Evolutionary conservation across 2,329 filamentous ascomycete species (phyloP).

Genomic region (Diplodia seriata): DNA sequence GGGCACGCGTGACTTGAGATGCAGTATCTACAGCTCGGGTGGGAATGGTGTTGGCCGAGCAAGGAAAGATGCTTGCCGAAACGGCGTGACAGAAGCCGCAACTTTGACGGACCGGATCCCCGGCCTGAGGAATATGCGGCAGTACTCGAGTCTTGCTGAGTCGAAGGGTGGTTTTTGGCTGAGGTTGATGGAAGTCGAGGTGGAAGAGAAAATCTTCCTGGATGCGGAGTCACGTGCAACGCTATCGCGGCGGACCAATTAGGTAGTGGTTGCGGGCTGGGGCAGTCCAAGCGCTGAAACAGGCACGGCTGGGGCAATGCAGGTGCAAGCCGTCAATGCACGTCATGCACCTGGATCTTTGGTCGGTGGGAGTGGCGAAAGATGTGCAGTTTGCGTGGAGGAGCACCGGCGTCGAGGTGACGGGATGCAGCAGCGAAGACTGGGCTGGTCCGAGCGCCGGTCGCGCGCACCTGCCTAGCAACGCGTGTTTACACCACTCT

Average conservation of each 20-base stretch:
- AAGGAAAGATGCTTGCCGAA: neutral
- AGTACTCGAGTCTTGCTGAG: neutral
- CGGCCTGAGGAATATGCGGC: neutral
- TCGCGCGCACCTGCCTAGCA: conserved; percentile 12
- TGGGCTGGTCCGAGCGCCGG: neutral
- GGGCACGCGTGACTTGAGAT: conserved; percentile 14
- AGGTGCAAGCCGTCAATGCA: neutral
- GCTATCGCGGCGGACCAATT: conserved; percentile 11
- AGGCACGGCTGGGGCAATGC: conserved; percentile 14
- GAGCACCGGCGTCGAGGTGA: neutral
- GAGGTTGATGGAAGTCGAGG: neutral
- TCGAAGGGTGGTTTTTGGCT: conserved; percentile 6
- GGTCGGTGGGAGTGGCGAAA: conserved; percentile 16
- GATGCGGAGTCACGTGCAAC: conserved; percentile 21
- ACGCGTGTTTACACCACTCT: conserved; percentile 29
- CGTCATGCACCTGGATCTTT: conserved; percentile 5
- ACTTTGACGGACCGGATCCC: neutral
- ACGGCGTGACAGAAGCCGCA: conserved; percentile 1
- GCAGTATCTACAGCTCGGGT: conserved; percentile 13
- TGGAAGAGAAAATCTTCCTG: conserved; percentile 25
- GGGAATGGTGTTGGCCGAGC: conserved; percentile 20
- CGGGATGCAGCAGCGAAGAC: neutral
- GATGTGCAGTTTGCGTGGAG: neutral
- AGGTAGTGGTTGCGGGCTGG: neutral
- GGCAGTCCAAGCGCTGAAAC: conserved; percentile 1